Conservation (phyloP, 306 rosid genomes). For the Pyrus betulifolia region DNA sequence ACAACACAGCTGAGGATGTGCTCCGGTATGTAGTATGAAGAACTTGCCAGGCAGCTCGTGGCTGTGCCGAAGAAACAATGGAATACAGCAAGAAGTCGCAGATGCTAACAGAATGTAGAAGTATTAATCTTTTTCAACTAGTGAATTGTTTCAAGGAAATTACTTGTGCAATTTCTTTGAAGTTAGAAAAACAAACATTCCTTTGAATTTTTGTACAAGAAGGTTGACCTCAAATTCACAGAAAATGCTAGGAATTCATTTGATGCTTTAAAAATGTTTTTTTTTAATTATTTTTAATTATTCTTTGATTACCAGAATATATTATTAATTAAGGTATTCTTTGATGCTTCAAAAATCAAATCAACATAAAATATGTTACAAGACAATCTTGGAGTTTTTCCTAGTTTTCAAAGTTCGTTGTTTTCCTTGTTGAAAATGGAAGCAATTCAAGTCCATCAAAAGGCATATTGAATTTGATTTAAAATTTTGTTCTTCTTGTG, state of each 20-base stretch:
- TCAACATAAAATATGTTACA: background rate
- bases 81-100: background rate
- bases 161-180: constrained; percentile 1
- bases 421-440: background rate
- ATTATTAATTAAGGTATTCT: background rate
- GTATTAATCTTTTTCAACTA: background rate
- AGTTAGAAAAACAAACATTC: background rate
- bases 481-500: background rate
- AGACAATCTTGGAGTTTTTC: background rate
- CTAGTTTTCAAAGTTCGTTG: background rate
- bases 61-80: constrained; percentile 6
- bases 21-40: background rate
- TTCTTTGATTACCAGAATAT: background rate
- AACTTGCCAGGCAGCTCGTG: background rate
- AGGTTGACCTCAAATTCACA: background rate
- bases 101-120: background rate
- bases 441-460: background rate
- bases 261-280: no score
- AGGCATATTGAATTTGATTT: background rate
- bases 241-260: background rate
- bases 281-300: background rate
- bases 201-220: background rate
- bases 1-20: background rate
- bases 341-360: background rate
- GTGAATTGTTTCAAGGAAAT: background rate